phyloP scores from a whole-genome alignment of 2,329 filamentous ascomycete genomes.

The Chaetomium sp. region DNA sequence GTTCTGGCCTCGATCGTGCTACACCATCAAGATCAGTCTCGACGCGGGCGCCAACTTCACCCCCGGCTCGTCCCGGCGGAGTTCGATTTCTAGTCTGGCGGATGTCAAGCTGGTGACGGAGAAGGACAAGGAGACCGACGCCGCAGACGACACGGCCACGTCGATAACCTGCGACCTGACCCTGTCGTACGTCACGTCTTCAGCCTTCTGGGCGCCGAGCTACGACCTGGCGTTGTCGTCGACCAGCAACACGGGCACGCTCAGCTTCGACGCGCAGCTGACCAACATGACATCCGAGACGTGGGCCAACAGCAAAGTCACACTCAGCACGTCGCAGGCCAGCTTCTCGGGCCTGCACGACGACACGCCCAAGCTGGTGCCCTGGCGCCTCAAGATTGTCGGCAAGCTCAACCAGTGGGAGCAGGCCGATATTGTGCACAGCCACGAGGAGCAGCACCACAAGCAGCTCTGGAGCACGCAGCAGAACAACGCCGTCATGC shows the following conservation, averaged over 20 bases:
- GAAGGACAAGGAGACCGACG: conserved; percentile 38
- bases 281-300: conserved; percentile 57
- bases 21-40: conserved; percentile 45
- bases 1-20: conserved; percentile 47
- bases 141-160: neutral
- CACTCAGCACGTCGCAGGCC: conserved; percentile 58
- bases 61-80: conserved; percentile 39
- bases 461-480: conserved; percentile 27
- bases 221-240: conserved; percentile 59
- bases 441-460: conserved; percentile 33
- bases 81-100: conserved; percentile 45
- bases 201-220: conserved; percentile 53
- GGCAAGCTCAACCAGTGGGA: conserved; percentile 23
- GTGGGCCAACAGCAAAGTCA: conserved; percentile 54
- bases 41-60: conserved; percentile 40
- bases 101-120: conserved; percentile 47
- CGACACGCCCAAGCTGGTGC: conserved; percentile 45
- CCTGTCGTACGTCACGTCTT: conserved; percentile 53
- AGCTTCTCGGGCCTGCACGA: conserved; percentile 51
- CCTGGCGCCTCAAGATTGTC: conserved; percentile 51
- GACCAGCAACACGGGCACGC: conserved; percentile 41
- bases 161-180: conserved; percentile 38
- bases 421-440: conserved; percentile 30
- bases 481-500: conserved; percentile 19
- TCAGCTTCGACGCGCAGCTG: conserved; percentile 58